Percentiles rank a stretch among this genome's conserved stretches.
Conservation (phyloP, 2,329 filamentous ascomycete species). For the Stagonosporopsis chrysanthemi region DNA sequence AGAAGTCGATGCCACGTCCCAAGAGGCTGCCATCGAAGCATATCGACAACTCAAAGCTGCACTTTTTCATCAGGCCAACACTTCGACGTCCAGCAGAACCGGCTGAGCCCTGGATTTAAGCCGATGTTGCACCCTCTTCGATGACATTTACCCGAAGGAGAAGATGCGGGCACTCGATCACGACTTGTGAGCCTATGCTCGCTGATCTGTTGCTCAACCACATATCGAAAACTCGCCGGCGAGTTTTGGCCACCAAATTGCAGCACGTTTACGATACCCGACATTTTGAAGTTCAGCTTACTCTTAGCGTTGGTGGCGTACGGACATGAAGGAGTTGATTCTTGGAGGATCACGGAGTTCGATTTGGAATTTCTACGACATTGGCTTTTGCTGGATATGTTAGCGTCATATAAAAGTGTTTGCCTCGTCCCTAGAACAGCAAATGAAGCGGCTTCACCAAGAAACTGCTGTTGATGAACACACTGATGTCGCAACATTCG, state of each 20-base stretch:
- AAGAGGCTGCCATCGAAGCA: slow-evolving; percentile 43
- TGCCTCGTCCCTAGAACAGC: background rate
- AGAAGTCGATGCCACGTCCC: slow-evolving; percentile 28
- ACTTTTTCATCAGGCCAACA: slow-evolving; percentile 47
- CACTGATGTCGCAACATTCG: background rate
- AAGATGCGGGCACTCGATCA: background rate
- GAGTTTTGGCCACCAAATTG: background rate
- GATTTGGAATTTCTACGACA: slow-evolving; percentile 12
- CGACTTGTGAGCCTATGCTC: background rate
- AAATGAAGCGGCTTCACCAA: background rate
- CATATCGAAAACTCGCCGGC: slow-evolving; percentile 5
- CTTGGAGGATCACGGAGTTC: background rate
- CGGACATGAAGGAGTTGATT: background rate
- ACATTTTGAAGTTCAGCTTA: background rate
- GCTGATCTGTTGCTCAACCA: background rate
- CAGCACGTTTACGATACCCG: slow-evolving; percentile 5
- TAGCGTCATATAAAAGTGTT: slow-evolving; percentile 1
- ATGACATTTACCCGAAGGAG: background rate
- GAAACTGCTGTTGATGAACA: background rate
- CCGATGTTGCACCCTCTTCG: background rate
- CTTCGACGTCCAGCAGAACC: slow-evolving; percentile 3
- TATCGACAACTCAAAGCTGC: slow-evolving; percentile 44
- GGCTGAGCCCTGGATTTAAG: slow-evolving; percentile 1
- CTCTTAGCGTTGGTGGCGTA: slow-evolving; percentile 7
- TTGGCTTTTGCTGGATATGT: background rate